phyloP scores from a whole-genome alignment of 306 rosid species.

The Cucumis hystrix region DNA sequence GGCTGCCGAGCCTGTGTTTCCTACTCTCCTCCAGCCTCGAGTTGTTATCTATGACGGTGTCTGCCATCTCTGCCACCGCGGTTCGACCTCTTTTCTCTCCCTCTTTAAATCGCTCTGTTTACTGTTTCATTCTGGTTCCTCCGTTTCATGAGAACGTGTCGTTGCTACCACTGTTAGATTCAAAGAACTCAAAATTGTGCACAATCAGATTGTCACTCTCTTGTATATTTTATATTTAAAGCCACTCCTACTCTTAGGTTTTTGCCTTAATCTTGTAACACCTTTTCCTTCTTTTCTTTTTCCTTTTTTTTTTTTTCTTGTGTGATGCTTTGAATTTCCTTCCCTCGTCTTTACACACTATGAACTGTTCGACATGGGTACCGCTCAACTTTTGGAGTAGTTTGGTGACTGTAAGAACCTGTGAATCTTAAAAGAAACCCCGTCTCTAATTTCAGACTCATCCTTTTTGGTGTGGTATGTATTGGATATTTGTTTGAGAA shows the following conservation, averaged over 20 bases:
- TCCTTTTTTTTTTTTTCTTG: too few species aligned
- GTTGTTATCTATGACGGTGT: constrained; percentile 67
- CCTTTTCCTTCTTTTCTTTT: too few species aligned
- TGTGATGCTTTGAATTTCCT: neutral
- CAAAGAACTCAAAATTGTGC: neutral
- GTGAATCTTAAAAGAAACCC: neutral
- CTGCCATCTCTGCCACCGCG: constrained; percentile 70
- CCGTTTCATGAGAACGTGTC: neutral
- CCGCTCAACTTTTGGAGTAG: neutral
- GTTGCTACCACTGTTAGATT: neutral
- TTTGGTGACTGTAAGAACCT: neutral
- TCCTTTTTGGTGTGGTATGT: neutral
- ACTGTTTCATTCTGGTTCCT: neutral
- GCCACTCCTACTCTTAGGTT: neutral
- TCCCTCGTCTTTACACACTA: neutral
- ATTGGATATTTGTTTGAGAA: neutral
- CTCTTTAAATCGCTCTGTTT: neutral
- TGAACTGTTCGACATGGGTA: neutral
- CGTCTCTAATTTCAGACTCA: neutral
- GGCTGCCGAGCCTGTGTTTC: constrained; percentile 3
- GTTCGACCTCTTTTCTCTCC: neutral
- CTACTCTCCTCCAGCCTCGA: constrained; percentile 53
- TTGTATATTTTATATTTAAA: neutral
- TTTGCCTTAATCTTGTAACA: neutral
- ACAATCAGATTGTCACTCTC: neutral